Percentiles rank a stretch among this genome's conserved stretches.
These are phyloP conservation scores for Firmiana major DNA, from an alignment of 345 rosid species.

Conservation along the genomic window DNA sequence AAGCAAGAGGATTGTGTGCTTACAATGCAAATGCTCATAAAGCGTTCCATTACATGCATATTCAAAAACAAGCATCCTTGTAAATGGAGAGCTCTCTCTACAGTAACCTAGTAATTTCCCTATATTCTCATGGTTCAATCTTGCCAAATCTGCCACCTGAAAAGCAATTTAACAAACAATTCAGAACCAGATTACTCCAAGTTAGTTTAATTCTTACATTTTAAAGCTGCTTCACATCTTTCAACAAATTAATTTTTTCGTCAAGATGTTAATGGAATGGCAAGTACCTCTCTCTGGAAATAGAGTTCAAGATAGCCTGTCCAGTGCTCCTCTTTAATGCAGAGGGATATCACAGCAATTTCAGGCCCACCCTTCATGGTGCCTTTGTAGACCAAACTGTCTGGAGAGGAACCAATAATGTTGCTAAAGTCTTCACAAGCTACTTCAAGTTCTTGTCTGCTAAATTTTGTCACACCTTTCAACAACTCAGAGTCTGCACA, in stretches of 20 bases:
- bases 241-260: not conserved
- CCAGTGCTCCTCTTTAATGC: constrained; percentile 90
- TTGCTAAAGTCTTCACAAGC: constrained; percentile 99
- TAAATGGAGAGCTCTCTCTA: constrained; percentile 72
- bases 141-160: constrained; percentile 98
- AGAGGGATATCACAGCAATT: constrained; percentile 89
- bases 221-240: not conserved
- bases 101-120: constrained; percentile 90
- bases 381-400: constrained; percentile 92
- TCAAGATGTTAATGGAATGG: not conserved
- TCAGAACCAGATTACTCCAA: constrained; percentile 6
- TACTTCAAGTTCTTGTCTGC: constrained; percentile 93
- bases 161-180: constrained; percentile 15
- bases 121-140: constrained; percentile 70
- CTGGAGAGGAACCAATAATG: constrained; percentile 90
- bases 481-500: constrained; percentile 79
- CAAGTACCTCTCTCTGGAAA: constrained; percentile 84
- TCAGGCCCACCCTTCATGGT: constrained; percentile 85
- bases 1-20: constrained; percentile 21
- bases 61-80: constrained; percentile 91
- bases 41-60: constrained; percentile 96
- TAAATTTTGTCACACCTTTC: constrained; percentile 72
- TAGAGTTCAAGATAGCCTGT: constrained; percentile 91
- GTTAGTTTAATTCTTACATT: not conserved
- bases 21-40: constrained; percentile 94